Evolutionary conservation across 495 filamentous ascomycete genomes (phyloP).

Genomic region (Penicillium nucicola): DNA sequence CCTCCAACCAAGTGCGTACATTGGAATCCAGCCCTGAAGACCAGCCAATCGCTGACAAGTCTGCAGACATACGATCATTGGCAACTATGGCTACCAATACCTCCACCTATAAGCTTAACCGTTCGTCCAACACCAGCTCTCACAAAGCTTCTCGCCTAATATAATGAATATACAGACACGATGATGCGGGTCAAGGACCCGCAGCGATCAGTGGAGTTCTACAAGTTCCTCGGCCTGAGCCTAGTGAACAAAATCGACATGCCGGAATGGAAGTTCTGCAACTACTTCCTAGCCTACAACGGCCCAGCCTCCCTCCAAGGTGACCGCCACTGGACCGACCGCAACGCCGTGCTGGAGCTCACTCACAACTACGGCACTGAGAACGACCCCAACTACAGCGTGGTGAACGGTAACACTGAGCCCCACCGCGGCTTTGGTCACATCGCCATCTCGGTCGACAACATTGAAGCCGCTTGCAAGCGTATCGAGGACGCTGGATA

Average conservation of each 20-base stretch:
- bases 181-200: constrained; percentile 97
- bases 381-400: constrained; percentile 73
- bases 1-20: background rate
- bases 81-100: constrained; percentile 74
- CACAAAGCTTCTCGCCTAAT: constrained; percentile 8
- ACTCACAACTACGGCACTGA: constrained; percentile 98
- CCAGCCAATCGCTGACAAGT: constrained; percentile 14
- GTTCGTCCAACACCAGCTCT: constrained; percentile 44
- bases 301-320: constrained; percentile 72
- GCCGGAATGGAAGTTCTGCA: constrained; percentile 81
- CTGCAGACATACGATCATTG: constrained; percentile 31
- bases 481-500: constrained; percentile 87
- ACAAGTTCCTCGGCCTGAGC: constrained; percentile 88
- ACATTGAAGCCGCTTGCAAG: constrained; percentile 85
- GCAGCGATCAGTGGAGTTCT: constrained; percentile 85
- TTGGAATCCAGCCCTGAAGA: background rate
- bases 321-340: constrained; percentile 75
- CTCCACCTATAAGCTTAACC: constrained; percentile 84
- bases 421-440: constrained; percentile 89
- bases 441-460: constrained; percentile 81
- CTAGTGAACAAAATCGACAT: constrained; percentile 72
- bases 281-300: constrained; percentile 57
- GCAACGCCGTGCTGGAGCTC: constrained; percentile 86
- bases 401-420: constrained; percentile 87
- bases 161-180: constrained; percentile 30